Conservation (phyloP, 352 stramenopile genomes). For the Phytophthora chlamydospora region DNA sequence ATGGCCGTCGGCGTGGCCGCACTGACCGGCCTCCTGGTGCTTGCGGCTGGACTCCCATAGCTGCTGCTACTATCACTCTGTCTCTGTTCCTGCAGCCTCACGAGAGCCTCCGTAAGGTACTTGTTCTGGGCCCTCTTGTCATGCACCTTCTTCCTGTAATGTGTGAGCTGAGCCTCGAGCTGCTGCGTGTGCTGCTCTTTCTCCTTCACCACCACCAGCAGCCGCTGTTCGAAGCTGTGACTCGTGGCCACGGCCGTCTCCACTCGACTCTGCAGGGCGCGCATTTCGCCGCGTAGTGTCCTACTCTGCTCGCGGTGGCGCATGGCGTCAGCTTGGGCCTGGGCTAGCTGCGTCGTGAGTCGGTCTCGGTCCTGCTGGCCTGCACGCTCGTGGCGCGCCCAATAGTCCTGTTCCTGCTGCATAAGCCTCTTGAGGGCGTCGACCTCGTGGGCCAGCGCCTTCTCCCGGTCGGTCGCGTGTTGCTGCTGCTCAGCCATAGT, state of each 20-base stretch:
- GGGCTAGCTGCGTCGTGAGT: constrained; percentile 33
- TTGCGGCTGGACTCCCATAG: constrained; percentile 1
- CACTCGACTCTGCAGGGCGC: constrained; percentile 52
- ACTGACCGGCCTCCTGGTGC: constrained; percentile 1
- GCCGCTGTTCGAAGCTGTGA: constrained; percentile 56
- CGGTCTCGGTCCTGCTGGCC: constrained; percentile 40
- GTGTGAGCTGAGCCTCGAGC: constrained; percentile 41
- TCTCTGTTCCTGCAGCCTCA: constrained; percentile 36
- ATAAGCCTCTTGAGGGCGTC: constrained; percentile 44
- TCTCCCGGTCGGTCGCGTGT: constrained; percentile 23
- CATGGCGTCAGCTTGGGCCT: constrained; percentile 37
- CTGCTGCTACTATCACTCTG: constrained; percentile 19
- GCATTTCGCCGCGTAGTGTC: constrained; percentile 45
- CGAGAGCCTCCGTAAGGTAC: constrained; percentile 58
- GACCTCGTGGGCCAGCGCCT: constrained; percentile 42
- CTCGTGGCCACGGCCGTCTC: constrained; percentile 54
- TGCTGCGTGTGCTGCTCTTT: constrained; percentile 45
- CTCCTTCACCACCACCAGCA: constrained; percentile 50
- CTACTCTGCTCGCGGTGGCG: constrained; percentile 45
- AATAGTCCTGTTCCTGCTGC: constrained; percentile 61
- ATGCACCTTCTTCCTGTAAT: constrained; percentile 51
- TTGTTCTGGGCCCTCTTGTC: constrained; percentile 68
- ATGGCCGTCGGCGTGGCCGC: not conserved
- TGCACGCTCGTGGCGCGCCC: constrained; percentile 32
- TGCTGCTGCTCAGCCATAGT: constrained; percentile 16